phyloP scores from a whole-genome alignment of 805 yeast species.

The Isabelozyma pseudorhagii region DNA sequence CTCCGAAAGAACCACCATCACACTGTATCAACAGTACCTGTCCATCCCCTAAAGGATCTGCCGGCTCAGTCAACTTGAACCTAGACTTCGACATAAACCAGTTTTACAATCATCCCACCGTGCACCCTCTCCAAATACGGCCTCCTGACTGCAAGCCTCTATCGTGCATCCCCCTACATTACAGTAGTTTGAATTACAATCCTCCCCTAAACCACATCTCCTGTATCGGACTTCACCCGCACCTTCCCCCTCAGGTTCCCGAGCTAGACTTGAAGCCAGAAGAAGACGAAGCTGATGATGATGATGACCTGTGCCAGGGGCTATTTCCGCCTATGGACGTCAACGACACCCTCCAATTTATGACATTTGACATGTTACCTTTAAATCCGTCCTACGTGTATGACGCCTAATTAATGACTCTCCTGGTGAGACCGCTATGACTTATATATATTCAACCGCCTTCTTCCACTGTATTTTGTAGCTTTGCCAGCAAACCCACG shows the following conservation, averaged over 20 bases:
- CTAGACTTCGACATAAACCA: background rate
- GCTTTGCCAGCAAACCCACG: no score
- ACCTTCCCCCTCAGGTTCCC: background rate
- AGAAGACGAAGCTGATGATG: constrained; percentile 2
- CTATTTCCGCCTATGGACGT: constrained; percentile 32
- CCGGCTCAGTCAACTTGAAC: background rate
- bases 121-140: no score
- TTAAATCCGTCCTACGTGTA: constrained; percentile 24
- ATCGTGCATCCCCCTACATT: no score
- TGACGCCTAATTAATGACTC: background rate
- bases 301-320: constrained; percentile 32
- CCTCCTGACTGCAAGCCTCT: no score
- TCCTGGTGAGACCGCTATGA: background rate
- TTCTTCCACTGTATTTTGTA: no score
- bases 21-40: background rate
- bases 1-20: background rate
- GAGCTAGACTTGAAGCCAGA: background rate
- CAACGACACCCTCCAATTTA: constrained; percentile 20
- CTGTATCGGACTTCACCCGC: background rate
- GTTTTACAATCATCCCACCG: background rate
- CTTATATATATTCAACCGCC: background rate
- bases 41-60: background rate
- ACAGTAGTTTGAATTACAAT: background rate
- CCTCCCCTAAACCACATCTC: background rate
- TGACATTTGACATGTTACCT: constrained; percentile 23